These are phyloP conservation scores for Asclepias syriaca DNA, from an alignment of 257 asterid species.

Conservation along the genomic window DNA sequence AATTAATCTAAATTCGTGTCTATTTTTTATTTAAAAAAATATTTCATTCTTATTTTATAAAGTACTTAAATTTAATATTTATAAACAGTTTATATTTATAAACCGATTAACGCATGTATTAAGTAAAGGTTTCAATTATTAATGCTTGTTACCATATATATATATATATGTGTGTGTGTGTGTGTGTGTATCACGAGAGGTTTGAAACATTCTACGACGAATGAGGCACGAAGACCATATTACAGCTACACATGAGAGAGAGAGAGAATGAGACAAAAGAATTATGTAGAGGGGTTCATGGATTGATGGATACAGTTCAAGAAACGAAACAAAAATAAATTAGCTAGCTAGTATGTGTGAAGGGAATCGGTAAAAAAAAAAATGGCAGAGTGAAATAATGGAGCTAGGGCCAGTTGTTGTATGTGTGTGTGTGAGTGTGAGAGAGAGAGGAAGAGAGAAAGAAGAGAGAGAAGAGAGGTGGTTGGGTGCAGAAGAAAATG, in stretches of 20 bases:
- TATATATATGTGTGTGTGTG: too few relatives aligned
- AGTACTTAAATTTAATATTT: too few relatives aligned
- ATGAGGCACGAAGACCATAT: too few relatives aligned
- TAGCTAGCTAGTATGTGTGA: neutral
- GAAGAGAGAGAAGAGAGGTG: neutral
- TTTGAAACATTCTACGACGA: too few relatives aligned
- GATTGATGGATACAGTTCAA: constrained; percentile 1
- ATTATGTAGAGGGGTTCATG: neutral
- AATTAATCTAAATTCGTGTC: too few relatives aligned
- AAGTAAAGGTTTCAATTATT: too few relatives aligned
- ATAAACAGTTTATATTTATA: too few relatives aligned
- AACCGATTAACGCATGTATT: too few relatives aligned
- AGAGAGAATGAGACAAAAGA: neutral
- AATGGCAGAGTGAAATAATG: constrained; percentile 13
- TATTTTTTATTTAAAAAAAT: too few relatives aligned
- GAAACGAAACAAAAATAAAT: neutral
- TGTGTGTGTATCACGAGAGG: too few relatives aligned
- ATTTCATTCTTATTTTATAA: too few relatives aligned
- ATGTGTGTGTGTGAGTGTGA: neutral
- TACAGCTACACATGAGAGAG: neutral
- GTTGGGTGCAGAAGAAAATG: constrained; percentile 24
- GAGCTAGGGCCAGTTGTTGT: constrained; percentile 8
- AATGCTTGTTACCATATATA: too few relatives aligned
- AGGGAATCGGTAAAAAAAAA: neutral
- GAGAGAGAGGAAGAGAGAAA: neutral